Base-by-base conservation (phyloP, 306 rosid genomes). In the Parietaria judaica region DNA sequence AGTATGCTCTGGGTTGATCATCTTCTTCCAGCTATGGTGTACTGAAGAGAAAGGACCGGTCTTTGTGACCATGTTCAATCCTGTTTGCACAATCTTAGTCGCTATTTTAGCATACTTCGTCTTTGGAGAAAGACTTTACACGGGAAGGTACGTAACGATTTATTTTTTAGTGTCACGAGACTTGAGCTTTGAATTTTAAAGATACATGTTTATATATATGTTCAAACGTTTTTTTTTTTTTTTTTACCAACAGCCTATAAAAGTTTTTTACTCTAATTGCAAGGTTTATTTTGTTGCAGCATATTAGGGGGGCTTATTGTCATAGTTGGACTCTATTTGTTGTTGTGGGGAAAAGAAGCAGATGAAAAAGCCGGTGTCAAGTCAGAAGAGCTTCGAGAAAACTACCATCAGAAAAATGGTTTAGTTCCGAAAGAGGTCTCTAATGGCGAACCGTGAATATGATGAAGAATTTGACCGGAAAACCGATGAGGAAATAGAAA, bases 331-430 rank as follows among this genome's bases (percentile, higher is more conserved):
- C 70, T 88, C 17, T 88, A 86, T 71, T 44, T 86, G 69, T 70
- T 88, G 77, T 36, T 92, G 69, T 88, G 88, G 96, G 94, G 98
- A 16, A 86, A 92, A 82, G 88, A 80, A 75, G 71, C 71, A 35
- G 90, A 84, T 51, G 66, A 71, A 62, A 54, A 59, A 63, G 46
- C 62, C 60, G 58, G 67, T 15, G 56, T 46, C 46, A 83, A 81
- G 58, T 67, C 69, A 5, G 71, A 66, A 72, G 77, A 64, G 37
- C 68, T 66, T 58, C 23, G 43, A 13, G 57, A 67, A 48, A 34
- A 56, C 15, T 50, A 46, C 34, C 0, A 13, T 43, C 43, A 35
- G 3, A 66, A 56, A n/a, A 61, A 37, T 34, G 34, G 10, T n/a
- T 35, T 58, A 52, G 63, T 7, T 12, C 35, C 47, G 58, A 65